These are phyloP conservation scores for Cercophora sp. DNA, from an alignment of 495 filamentous ascomycete genomes.

Conservation along the genomic window DNA sequence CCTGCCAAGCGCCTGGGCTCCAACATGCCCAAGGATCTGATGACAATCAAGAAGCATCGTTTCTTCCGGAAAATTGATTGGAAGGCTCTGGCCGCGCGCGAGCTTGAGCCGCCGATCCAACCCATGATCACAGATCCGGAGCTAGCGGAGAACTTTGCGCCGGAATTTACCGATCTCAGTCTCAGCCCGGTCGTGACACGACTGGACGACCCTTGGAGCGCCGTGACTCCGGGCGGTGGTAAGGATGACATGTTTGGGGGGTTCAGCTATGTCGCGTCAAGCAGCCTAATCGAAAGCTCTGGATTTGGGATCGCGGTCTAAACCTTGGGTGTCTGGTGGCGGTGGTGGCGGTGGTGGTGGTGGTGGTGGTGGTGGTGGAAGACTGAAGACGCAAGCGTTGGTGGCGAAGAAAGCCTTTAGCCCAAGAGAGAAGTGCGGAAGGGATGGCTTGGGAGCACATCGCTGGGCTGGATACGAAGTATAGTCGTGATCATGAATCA, in stretches of 20 bases:
- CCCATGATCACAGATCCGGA: conserved; percentile 92
- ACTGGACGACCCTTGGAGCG: conserved; percentile 32
- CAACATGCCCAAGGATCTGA: conserved; percentile 82
- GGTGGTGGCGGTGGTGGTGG: too few relatives aligned
- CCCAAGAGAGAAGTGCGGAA: too few relatives aligned
- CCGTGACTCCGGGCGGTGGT: conserved; percentile 29
- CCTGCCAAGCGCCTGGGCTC: conserved; percentile 81
- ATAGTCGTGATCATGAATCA: too few relatives aligned
- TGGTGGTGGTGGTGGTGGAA: too few relatives aligned
- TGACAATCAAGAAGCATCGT: conserved; percentile 83
- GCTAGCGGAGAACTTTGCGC: conserved; percentile 89
- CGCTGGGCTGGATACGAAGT: too few relatives aligned
- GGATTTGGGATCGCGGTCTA: too few relatives aligned
- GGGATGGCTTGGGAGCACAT: too few relatives aligned
- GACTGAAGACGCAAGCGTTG: too few relatives aligned
- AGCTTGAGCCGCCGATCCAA: conserved; percentile 79
- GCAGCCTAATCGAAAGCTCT: conserved; percentile 70
- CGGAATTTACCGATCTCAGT: conserved; percentile 79
- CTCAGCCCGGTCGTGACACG: conserved; percentile 64
- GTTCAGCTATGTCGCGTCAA: conserved; percentile 91
- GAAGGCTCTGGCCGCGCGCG: conserved; percentile 70
- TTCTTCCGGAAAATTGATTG: conserved; percentile 98
- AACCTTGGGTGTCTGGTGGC: too few relatives aligned
- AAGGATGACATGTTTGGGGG: conserved; percentile 82
- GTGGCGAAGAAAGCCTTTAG: too few relatives aligned